These are phyloP conservation scores for Pseudopyricularia javanii DNA, from an alignment of 2,329 filamentous ascomycete species.

Conservation along the genomic window DNA sequence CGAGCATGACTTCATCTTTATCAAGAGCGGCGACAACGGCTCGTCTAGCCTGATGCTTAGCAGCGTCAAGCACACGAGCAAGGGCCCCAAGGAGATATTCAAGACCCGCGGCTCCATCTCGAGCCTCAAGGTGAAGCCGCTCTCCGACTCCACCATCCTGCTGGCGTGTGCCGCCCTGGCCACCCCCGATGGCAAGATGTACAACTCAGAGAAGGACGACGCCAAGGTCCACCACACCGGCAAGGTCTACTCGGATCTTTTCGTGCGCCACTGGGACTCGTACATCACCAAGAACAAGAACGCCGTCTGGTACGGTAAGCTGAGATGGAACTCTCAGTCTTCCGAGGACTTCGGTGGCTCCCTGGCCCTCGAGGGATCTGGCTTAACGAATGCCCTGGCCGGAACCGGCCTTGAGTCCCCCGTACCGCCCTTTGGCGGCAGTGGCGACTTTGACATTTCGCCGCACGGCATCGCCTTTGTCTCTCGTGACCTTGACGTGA, in stretches of 20 bases:
- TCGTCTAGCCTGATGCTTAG: conserved; percentile 32
- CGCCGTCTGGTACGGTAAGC: conserved; percentile 59
- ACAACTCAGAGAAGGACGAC: conserved; percentile 44
- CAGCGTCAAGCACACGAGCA: conserved; percentile 19
- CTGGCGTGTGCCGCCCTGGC: conserved; percentile 52
- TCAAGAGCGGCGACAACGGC: conserved; percentile 37
- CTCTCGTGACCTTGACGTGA: conserved; percentile 59
- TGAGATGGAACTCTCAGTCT: conserved; percentile 29
- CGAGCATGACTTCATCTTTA: conserved; percentile 45
- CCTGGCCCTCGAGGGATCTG: conserved; percentile 21
- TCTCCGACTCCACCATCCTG: conserved; percentile 34
- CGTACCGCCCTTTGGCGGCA: conserved; percentile 66
- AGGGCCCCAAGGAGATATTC: conserved; percentile 31
- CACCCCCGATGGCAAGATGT: conserved; percentile 55
- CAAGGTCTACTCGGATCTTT: conserved; percentile 61
- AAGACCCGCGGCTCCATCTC: conserved; percentile 39
- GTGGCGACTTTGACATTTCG: conserved; percentile 69
- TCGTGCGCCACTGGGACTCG: conserved; percentile 75
- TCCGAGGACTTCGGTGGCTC: conserved; percentile 13
- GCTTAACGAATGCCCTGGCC: conserved; percentile 52
- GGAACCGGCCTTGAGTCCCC: conserved; percentile 51
- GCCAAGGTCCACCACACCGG: conserved; percentile 46
- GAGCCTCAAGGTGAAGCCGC: conserved; percentile 44
- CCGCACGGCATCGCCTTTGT: conserved; percentile 51
- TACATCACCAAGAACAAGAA: conserved; percentile 58